Base-by-base conservation (phyloP, 202 grass and related monocot genomes). In the Zoysia matrella region DNA sequence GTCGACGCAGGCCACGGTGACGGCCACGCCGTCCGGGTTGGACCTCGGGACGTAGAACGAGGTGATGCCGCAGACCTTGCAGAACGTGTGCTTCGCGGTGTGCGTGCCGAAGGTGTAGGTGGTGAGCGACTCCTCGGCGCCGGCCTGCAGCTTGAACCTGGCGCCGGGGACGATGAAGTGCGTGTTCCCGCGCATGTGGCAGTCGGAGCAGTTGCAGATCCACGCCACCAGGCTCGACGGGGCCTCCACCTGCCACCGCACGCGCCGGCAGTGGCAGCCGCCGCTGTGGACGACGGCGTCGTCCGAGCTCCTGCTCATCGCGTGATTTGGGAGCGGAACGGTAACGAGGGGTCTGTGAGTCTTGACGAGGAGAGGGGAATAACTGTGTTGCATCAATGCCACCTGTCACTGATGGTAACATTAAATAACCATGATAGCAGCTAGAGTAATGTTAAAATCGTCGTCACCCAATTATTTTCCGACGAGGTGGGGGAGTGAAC, bases 41-140 rank as follows among this genome's bases (percentile, higher is more conserved):
- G 89, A 90, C 65, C 89, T 76, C 65, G 89, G 94, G 7, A 51
- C 52, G 91, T 94, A 97, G 85, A 91, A 97, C 4, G 94, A 94
- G 75, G 91, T 94, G 76, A 97, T 94, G 40, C 91, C 91, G 52
- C 91, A 94, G 50, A 87, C 60, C 89, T 82, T 90, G 85, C 94
- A 97, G 83, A 97, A 94, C 36, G 56, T 89, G 73, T 97, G 94
- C 74, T 91, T 91, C 53, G 89, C 94, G 15, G 85, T 89, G 84
- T 90, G 91, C 45, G 94, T 94, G 58, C 91, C 91, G 66, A 94
- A 97, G 65, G 87, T 89, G 78, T 97, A 97, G 44, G 89, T 94
- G 80, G 94, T 89, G 30, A 97, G 86, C 85, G 69, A 89, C 48
- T 86, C 81, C 30, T 56, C 58, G 43, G 91, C 83, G 77, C 78